Percentiles rank a stretch among this genome's conserved stretches.
phyloP scores from a whole-genome alignment of 345 rosid species.

The Ailanthus altissimus region DNA sequence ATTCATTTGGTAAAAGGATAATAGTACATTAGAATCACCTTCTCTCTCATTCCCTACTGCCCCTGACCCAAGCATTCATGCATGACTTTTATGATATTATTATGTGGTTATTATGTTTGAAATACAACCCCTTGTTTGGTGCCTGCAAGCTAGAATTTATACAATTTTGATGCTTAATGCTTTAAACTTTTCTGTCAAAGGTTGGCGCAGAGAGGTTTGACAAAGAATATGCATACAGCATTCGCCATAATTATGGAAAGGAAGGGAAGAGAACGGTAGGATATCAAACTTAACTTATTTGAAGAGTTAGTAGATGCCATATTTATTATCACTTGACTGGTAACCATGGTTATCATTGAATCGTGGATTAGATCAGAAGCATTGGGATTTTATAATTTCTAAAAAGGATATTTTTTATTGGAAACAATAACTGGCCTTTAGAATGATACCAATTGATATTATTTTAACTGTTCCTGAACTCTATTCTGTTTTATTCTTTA shows the following conservation, averaged over 20 bases:
- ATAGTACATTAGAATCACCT: not conserved
- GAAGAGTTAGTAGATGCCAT: not conserved
- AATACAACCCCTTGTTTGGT: conserved; percentile 8
- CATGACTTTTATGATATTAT: not conserved
- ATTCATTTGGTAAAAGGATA: not conserved
- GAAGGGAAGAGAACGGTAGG: conserved; percentile 95
- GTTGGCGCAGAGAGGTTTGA: conserved; percentile 89
- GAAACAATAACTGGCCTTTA: not conserved
- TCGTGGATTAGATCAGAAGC: not conserved
- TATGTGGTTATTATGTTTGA: conserved; percentile 3
- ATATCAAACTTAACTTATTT: conserved; percentile 13
- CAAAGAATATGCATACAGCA: conserved; percentile 83
- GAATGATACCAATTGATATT: not conserved
- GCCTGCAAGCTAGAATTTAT: not conserved
- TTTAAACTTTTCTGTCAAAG: conserved; percentile 37
- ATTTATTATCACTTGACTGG: not conserved
- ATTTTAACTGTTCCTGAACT: not conserved
- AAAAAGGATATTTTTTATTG: not conserved
- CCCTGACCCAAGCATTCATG: not conserved
- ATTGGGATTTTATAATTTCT: not conserved
- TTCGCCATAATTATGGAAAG: conserved; percentile 91
- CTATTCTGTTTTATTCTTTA: not conserved
- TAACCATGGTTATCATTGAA: not conserved
- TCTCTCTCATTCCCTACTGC: not conserved
- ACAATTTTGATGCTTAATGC: not conserved